phyloP scores from a whole-genome alignment of 179 eudicot species.

The Amaranthus tricolor region DNA sequence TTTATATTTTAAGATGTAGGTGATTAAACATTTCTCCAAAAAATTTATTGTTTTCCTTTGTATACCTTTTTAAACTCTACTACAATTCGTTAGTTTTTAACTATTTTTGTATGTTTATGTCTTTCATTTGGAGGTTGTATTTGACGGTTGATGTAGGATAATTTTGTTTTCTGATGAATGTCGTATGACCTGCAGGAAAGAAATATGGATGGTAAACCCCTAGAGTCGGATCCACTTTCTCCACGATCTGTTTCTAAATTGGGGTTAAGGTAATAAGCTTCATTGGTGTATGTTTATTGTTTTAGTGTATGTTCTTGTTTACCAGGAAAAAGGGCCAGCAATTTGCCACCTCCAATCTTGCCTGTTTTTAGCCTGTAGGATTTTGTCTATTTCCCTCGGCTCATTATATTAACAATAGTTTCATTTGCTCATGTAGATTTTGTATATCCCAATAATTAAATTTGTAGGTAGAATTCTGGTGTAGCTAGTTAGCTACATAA shows the following conservation, averaged over 20 bases:
- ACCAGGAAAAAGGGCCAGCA: neutral
- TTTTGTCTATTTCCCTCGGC: neutral
- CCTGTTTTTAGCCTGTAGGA: neutral
- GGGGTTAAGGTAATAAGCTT: slow-evolving; percentile 65
- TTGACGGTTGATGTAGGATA: neutral
- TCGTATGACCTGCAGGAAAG: slow-evolving; percentile 55
- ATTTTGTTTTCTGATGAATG: slow-evolving; percentile 6
- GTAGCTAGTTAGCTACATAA: slow-evolving; percentile 1
- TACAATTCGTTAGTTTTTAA: neutral
- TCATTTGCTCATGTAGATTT: slow-evolving; percentile 1
- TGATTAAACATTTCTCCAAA: neutral
- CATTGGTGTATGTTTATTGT: neutral
- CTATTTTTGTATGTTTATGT: neutral
- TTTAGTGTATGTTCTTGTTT: slow-evolving; percentile 2
- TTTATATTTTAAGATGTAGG: neutral
- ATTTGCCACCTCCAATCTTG: neutral
- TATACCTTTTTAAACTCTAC: neutral
- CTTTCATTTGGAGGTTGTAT: neutral
- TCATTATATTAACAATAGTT: neutral
- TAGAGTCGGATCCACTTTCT: slow-evolving; percentile 70
- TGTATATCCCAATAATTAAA: neutral
- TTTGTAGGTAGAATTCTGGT: neutral
- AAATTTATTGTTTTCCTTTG: neutral
- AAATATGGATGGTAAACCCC: slow-evolving; percentile 60
- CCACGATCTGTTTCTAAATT: slow-evolving; percentile 63